phyloP scores from a whole-genome alignment of 805 yeast genomes.

The Lipomyces sp. region DNA sequence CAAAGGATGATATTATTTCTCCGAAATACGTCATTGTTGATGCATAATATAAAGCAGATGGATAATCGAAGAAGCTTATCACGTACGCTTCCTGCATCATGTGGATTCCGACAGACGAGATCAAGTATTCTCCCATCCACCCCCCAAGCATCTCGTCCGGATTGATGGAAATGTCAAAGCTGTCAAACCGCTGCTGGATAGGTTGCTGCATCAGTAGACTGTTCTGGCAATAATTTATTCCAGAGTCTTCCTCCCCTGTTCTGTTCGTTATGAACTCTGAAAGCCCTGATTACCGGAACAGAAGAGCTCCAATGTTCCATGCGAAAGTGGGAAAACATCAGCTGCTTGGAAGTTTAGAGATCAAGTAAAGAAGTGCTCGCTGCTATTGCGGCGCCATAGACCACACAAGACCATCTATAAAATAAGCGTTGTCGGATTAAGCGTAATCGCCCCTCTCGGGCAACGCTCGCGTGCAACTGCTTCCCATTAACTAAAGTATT shows the following conservation, averaged over 20 bases:
- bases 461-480: no score
- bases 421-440: no score
- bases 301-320: not conserved
- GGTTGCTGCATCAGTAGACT: not conserved
- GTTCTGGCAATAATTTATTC: not conserved
- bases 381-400: no score
- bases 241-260: not conserved
- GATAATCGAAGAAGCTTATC: not conserved
- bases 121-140: no score
- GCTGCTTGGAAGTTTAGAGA: not conserved
- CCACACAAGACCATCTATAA: no score
- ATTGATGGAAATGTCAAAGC: not conserved
- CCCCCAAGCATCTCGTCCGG: no score
- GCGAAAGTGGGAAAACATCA: not conserved
- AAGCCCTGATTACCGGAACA: not conserved
- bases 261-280: not conserved
- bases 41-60: no score
- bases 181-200: not conserved
- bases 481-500: no score
- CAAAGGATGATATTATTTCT: no score
- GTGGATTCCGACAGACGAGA: not conserved
- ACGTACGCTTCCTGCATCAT: not conserved
- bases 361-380: no score
- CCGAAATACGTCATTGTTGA: no score
- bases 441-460: no score